These are phyloP conservation scores for Boletus patriciae DNA, from an alignment of 768 basidiomycete species.

Conservation along the genomic window DNA sequence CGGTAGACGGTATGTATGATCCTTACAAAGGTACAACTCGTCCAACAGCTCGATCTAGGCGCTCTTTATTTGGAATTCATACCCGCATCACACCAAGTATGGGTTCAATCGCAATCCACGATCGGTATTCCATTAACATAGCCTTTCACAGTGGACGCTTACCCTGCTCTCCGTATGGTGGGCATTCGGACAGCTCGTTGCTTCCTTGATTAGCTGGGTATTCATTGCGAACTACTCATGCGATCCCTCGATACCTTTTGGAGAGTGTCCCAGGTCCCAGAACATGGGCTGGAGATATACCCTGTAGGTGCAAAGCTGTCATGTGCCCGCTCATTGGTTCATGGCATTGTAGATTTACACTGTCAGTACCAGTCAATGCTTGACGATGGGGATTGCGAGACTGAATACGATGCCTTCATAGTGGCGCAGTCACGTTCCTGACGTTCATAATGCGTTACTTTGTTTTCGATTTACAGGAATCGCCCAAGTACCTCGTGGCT, in stretches of 20 bases:
- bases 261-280: conserved; percentile 45
- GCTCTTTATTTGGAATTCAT: conserved; percentile 48
- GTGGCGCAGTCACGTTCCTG: conserved; percentile 48
- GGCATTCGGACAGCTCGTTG: conserved; percentile 50
- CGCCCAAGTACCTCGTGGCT: conserved; percentile 59
- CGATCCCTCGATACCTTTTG: conserved; percentile 25
- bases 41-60: conserved; percentile 28
- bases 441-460: conserved; percentile 57
- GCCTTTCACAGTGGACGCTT: conserved; percentile 45
- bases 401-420: conserved; percentile 17
- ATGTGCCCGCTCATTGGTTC: neutral
- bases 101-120: neutral
- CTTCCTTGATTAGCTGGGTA: conserved; percentile 53
- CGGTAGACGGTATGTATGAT: conserved; percentile 44
- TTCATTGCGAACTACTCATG: conserved; percentile 60
- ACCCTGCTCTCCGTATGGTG: conserved; percentile 57
- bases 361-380: conserved; percentile 32
- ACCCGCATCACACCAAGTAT: conserved; percentile 41
- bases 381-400: neutral
- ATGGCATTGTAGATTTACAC: conserved; percentile 34
- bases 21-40: neutral
- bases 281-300: conserved; percentile 67
- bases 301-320: conserved; percentile 31
- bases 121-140: neutral
- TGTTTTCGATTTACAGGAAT: conserved; percentile 60